Evolutionary conservation across 345 rosid species (phyloP).

Genomic region (Lepidium sativum): DNA sequence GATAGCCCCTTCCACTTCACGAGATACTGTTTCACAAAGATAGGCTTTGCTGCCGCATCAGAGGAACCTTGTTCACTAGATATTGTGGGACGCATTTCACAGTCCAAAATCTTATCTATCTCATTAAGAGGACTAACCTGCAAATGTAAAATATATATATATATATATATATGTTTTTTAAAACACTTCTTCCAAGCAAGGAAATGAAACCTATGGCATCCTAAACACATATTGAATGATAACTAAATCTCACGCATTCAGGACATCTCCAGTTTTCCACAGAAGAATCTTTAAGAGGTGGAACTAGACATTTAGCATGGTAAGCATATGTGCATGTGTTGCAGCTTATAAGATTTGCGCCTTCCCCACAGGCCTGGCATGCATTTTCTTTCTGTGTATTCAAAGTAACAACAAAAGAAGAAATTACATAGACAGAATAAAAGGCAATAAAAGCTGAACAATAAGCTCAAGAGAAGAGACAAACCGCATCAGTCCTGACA

Average conservation of each 20-base stretch:
- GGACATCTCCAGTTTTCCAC: slow-evolving; percentile 94
- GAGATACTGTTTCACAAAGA: slow-evolving; percentile 89
- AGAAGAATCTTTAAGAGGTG: slow-evolving; percentile 64
- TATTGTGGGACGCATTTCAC: slow-evolving; percentile 89
- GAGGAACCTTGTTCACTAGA: slow-evolving; percentile 55
- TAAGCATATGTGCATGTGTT: slow-evolving; percentile 80
- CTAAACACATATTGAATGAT: background rate
- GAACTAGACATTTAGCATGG: slow-evolving; percentile 77
- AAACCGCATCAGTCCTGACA: slow-evolving; percentile 74
- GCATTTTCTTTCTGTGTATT: slow-evolving; percentile 35
- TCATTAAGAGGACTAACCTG: slow-evolving; percentile 97
- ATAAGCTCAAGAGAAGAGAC: slow-evolving; percentile 22
- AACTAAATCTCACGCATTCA: slow-evolving; percentile 32
- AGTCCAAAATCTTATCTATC: slow-evolving; percentile 87
- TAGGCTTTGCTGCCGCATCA: slow-evolving; percentile 54
- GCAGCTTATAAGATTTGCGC: slow-evolving; percentile 64
- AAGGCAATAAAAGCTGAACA: background rate
- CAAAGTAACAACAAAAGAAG: background rate
- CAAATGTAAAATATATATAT: slow-evolving; percentile 23
- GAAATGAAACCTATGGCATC: background rate
- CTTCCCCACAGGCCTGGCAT: slow-evolving; percentile 91
- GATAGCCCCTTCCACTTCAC: slow-evolving; percentile 98
- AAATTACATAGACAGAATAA: background rate
- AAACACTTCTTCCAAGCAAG: slow-evolving; percentile 6
- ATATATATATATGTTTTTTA: too few relatives aligned